Evolutionary conservation across 352 stramenopile species (phyloP), one percentile per base, ranked within the genome.

Genomic region (Globisporangium radiosum): DNA sequence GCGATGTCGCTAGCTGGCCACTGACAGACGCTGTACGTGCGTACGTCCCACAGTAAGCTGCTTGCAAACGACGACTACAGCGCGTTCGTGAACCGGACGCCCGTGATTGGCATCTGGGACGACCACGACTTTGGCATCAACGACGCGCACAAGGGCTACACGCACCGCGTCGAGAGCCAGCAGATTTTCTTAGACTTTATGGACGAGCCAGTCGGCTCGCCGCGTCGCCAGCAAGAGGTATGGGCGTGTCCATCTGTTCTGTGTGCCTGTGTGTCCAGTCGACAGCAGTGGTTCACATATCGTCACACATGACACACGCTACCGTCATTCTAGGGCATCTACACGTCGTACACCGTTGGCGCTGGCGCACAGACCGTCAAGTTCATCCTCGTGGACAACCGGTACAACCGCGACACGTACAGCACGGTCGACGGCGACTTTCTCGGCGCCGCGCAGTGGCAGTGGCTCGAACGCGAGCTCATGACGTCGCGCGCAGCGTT

Each of bases 101-200:
- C 85, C 6, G 75, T 92, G 47, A 90, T 94, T 47, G 85, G 79
- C n/a, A 90, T 91, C 58, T 94, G 85, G 85, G 83, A 97, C 63
- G 88, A 97, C 68, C 87, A 96, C 60, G 88, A 97, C 65, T 97
- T 92, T 57, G 88, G 88, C n/a, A 90, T 92, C 52, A 97, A 96
- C 62, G 87, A 97, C 55, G 85, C 78, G 9, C 71, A 85, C 66
- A 94, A 90, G 45, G 62, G 71, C 5, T 97, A 82, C 62, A 66
- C 68, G 47, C 74, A 92, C 60, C 82, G 84, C 7, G 70, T 84
- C 25, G 70, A 91, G 57, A 94, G 84, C 54, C 85, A 96, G 60
- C 75, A 90, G 56, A 70, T 89, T 10, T 96, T 96, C 58, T 61
- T 94, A 47, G 82, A 95, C 62, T 96, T 93, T 45, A 81, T 96